phyloP scores from a whole-genome alignment of 129 eudicot species.

The Tanacetum coccineum region DNA sequence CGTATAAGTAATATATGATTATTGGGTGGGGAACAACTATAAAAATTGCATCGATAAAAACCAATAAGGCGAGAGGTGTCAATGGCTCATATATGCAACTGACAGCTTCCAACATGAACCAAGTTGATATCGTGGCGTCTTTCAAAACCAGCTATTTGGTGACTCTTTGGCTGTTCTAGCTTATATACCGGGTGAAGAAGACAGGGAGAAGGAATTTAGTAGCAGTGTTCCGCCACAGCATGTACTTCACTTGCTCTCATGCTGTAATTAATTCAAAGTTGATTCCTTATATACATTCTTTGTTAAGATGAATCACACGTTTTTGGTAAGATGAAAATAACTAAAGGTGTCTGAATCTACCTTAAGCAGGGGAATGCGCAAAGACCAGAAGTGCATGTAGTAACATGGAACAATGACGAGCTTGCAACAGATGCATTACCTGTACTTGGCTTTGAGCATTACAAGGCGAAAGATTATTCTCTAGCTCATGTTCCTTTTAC shows the following conservation, averaged over 20 bases:
- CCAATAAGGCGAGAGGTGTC: conserved; percentile 52
- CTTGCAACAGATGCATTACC: conserved; percentile 92
- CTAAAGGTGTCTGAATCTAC: conserved; percentile 19
- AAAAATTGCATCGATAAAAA: conserved; percentile 74
- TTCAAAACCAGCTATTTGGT: conserved; percentile 93
- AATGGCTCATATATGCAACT: conserved; percentile 67
- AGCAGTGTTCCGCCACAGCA: conserved; percentile 73
- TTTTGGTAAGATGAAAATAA: conserved; percentile 11
- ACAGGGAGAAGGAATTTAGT: conserved; percentile 85
- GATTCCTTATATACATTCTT: not conserved
- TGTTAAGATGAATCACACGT: not conserved
- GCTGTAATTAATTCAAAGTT: conserved; percentile 8
- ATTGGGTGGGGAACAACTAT: conserved; percentile 98
- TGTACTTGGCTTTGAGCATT: conserved; percentile 92
- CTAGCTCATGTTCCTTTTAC: conserved; percentile 91
- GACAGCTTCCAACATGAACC: conserved; percentile 63
- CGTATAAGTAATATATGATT: too few relatives aligned
- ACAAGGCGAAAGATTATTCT: conserved; percentile 85
- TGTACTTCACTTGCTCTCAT: conserved; percentile 40
- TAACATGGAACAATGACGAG: conserved; percentile 93
- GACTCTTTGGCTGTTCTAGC: conserved; percentile 93
- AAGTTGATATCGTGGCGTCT: conserved; percentile 96
- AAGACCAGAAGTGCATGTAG: conserved; percentile 96
- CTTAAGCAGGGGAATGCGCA: conserved; percentile 86
- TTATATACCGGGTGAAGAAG: conserved; percentile 88